phyloP scores from a whole-genome alignment of 2,329 filamentous ascomycete species.

The Cryoendolithus antarcticus region DNA sequence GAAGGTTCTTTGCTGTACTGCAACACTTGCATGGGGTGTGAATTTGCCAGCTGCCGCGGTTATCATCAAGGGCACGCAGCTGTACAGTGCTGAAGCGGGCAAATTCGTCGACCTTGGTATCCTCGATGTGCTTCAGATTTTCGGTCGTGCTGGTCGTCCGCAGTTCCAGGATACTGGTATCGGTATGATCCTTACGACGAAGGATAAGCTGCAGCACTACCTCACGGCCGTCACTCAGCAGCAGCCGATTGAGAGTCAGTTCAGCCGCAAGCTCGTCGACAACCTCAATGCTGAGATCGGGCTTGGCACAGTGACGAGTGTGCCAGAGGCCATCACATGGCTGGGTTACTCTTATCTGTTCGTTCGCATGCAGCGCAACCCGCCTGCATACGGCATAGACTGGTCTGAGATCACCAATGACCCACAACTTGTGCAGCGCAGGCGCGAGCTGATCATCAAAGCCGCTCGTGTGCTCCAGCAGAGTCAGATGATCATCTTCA shows the following conservation, averaged over 20 bases:
- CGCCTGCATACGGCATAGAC: constrained; percentile 85
- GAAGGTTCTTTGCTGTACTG: constrained; percentile 95
- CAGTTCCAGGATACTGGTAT: constrained; percentile 97
- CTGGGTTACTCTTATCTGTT: constrained; percentile 96
- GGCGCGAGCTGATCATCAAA: constrained; percentile 75
- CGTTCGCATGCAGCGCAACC: constrained; percentile 88
- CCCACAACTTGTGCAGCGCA: constrained; percentile 71
- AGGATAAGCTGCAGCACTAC: constrained; percentile 88
- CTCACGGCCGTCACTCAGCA: constrained; percentile 87
- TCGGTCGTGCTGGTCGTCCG: constrained; percentile 91
- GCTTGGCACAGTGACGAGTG: constrained; percentile 86
- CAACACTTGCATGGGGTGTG: constrained; percentile 95
- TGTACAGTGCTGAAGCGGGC: constrained; percentile 92
- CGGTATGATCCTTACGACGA: constrained; percentile 93
- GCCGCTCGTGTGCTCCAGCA: constrained; percentile 78
- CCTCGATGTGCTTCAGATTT: constrained; percentile 92
- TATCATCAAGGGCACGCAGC: constrained; percentile 93
- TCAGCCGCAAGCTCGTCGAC: constrained; percentile 86
- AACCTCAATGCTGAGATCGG: constrained; percentile 94
- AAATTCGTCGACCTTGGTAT: constrained; percentile 96
- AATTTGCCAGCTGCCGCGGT: constrained; percentile 95
- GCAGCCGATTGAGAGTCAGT: constrained; percentile 92
- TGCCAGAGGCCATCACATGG: constrained; percentile 90
- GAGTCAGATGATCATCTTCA: constrained; percentile 98
- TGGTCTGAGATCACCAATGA: constrained; percentile 86